Evolutionary conservation across 768 basidiomycete genomes (phyloP), one percentile per base, ranked within the genome.

Genomic region (Ramaria sp.): DNA sequence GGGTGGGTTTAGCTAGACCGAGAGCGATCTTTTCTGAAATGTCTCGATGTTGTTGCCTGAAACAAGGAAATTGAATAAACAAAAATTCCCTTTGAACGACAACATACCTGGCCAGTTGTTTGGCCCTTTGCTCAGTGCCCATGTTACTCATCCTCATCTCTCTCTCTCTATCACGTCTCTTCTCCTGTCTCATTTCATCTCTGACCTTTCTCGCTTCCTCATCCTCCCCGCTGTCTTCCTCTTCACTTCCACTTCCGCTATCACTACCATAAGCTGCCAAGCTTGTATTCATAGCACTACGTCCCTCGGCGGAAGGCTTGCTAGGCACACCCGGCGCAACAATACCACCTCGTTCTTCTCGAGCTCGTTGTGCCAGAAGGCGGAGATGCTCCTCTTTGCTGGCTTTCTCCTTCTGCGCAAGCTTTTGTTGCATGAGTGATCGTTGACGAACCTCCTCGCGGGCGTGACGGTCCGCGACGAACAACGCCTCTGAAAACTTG

Each of bases 101-200:
- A 45, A 66, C 70, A 52, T 56, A 73, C 73, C 88, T 82, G 20
- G 95, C 93, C 57, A 98, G 74, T 78, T 89, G 83, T 73, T 96
- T 97, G 37, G 96, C 93, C 15, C 96, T 78, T 64, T 93, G 90
- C 69, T 98, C 96, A 27, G 85, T 79, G 24, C 96, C 96, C 96
- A 99, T 99, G 64, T 98, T 96, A 69, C 78, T 92, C 93, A 98
- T 95, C 57, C 96, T 77, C 88, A 99, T 81, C 70, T 99, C 95
- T 37, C 94, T 82, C 71, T 98, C 94, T 27, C 96, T 82, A 65
- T 98, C 93, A 58, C 85, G 78, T 62, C 88, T 77, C 75, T 97
- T 92, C 74, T 98, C 94, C 44, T 78, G 71, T 56, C 96, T 78
- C 82, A 96, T 93, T 61, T 83, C 71, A 65, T 97, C 96, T 47